A percentile compares a stretch with the other conserved stretches of the same genome.
These are phyloP conservation scores for Aspergillus sp. DNA, from an alignment of 2,329 filamentous ascomycete genomes.

Conservation along the genomic window DNA sequence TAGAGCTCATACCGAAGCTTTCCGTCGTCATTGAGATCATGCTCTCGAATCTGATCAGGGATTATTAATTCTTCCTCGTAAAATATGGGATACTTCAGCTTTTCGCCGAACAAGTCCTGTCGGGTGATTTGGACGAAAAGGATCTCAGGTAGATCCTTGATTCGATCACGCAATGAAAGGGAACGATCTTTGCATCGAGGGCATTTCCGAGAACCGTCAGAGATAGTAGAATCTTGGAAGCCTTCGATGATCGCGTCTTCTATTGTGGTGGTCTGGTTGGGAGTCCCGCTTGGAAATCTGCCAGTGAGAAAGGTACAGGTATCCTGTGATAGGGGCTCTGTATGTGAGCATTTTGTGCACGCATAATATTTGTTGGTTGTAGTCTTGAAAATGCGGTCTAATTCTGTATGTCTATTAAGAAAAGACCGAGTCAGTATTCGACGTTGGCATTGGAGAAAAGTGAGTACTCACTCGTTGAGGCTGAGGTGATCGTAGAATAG, in stretches of 20 bases:
- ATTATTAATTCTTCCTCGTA: too few relatives aligned
- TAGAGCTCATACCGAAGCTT: conserved; percentile 20
- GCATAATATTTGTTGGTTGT: background rate
- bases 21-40: background rate
- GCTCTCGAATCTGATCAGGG: too few relatives aligned
- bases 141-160: conserved; percentile 12
- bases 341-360: conserved; percentile 2
- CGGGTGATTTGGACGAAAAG: conserved; percentile 17
- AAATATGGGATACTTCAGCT: too few relatives aligned
- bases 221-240: background rate
- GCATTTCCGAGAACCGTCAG: too few relatives aligned
- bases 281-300: background rate
- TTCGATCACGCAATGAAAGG: background rate
- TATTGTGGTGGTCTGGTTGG: background rate
- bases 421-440: background rate
- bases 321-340: background rate
- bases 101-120: background rate
- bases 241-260: background rate
- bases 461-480: background rate
- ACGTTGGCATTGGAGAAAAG: background rate
- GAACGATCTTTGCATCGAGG: too few relatives aligned
- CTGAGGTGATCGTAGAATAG: conserved; percentile 1
- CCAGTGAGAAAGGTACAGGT: background rate
- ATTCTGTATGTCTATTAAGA: background rate
- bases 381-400: conserved; percentile 3